phyloP scores from a whole-genome alignment of 2,329 filamentous ascomycete species.

The Colletotrichum sp. region DNA sequence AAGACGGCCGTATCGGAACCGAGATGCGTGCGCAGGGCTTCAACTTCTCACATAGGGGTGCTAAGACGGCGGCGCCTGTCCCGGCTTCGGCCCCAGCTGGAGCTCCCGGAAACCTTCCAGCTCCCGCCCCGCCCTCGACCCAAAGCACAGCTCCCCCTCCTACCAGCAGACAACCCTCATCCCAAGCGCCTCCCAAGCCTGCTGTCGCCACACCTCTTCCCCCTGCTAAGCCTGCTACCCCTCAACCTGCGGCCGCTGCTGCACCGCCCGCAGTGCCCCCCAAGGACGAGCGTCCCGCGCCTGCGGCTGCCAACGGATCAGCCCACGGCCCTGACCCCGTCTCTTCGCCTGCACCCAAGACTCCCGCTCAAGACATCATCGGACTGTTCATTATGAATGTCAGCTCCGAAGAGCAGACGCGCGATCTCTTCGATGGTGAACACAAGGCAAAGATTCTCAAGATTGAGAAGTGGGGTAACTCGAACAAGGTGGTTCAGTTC shows the following conservation, averaged over 20 bases:
- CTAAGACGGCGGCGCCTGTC: slow-evolving; percentile 65
- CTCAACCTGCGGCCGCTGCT: slow-evolving; percentile 53
- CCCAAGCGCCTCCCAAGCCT: slow-evolving; percentile 47
- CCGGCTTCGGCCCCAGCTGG: slow-evolving; percentile 36
- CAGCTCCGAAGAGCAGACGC: slow-evolving; percentile 81
- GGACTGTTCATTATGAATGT: slow-evolving; percentile 92
- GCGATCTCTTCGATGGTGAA: slow-evolving; percentile 81
- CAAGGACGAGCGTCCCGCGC: slow-evolving; percentile 56
- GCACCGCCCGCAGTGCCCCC: slow-evolving; percentile 56
- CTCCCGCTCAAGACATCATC: slow-evolving; percentile 69
- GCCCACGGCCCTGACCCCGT: slow-evolving; percentile 56
- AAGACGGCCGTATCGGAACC: slow-evolving; percentile 93
- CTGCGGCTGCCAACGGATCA: slow-evolving; percentile 57
- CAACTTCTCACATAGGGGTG: slow-evolving; percentile 95
- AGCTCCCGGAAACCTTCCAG: slow-evolving; percentile 35
- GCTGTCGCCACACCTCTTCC: slow-evolving; percentile 39
- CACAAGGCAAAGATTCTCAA: slow-evolving; percentile 82
- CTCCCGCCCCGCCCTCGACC: slow-evolving; percentile 40
- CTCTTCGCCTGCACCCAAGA: slow-evolving; percentile 66
- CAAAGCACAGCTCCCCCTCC: slow-evolving; percentile 38
- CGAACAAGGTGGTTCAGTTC: slow-evolving; percentile 88
- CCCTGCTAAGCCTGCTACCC: slow-evolving; percentile 46
- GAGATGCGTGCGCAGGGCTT: slow-evolving; percentile 99
- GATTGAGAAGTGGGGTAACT: slow-evolving; percentile 78
- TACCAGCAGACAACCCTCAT: slow-evolving; percentile 38